phyloP scores from a whole-genome alignment of 495 filamentous ascomycete genomes.

The Neurospora sp. region DNA sequence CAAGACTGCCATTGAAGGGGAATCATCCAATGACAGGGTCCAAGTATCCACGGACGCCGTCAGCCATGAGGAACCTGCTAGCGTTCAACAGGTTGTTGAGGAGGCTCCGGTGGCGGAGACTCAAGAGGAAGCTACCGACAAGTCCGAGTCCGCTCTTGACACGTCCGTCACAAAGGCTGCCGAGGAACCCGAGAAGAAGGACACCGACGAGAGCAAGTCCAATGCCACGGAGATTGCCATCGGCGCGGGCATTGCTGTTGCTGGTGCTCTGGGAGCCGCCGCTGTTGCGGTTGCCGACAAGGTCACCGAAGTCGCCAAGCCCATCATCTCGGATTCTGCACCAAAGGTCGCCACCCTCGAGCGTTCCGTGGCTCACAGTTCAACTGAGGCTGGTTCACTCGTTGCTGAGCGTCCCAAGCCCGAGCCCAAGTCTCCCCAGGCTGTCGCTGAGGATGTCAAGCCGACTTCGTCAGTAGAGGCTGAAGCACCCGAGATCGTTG shows the following conservation, averaged over 20 bases:
- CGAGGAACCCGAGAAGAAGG: conserved; percentile 2
- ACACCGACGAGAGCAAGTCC: not conserved
- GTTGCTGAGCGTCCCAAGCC: conserved; percentile 1
- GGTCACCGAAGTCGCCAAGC: conserved; percentile 3
- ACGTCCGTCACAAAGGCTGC: conserved; percentile 1
- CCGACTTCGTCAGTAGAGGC: conserved; percentile 3
- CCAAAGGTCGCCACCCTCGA: not conserved
- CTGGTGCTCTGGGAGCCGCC: conserved; percentile 10
- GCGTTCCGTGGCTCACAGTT: not conserved
- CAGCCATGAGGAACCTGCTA: not conserved
- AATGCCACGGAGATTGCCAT: conserved; percentile 15
- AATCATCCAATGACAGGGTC: not conserved
- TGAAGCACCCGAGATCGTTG: conserved; percentile 23
- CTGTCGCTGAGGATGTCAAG: conserved; percentile 3
- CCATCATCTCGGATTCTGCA: not conserved
- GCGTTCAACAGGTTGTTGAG: not conserved
- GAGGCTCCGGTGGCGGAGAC: not conserved
- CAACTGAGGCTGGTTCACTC: not conserved
- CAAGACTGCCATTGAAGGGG: not conserved
- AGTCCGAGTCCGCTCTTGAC: not conserved
- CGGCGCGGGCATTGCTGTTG: conserved; percentile 12
- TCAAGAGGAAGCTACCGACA: conserved; percentile 4
- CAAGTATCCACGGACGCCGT: not conserved
- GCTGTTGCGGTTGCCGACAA: conserved; percentile 14
- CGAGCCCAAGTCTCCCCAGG: conserved; percentile 1